Percentiles rank a stretch among this genome's conserved stretches.
Evolutionary conservation across 2,329 filamentous ascomycete species (phyloP).

Genomic region (Fusarium domesticum): DNA sequence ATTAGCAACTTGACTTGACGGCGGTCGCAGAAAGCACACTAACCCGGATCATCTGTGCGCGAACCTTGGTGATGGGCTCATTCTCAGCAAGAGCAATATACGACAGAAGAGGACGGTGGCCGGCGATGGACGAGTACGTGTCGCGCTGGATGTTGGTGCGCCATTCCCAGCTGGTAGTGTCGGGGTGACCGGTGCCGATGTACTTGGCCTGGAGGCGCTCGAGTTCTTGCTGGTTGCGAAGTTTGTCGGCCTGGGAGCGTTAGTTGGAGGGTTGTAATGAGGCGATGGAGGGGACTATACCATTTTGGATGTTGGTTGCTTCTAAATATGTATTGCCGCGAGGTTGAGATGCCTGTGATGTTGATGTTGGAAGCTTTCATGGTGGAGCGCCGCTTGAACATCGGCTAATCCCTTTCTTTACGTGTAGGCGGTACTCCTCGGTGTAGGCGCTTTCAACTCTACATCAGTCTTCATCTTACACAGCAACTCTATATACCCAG

Average conservation of each 20-base stretch:
- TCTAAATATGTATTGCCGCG: neutral
- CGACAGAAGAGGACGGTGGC: constrained; percentile 81
- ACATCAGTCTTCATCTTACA: too few species aligned
- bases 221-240: constrained; percentile 95
- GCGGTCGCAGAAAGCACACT: constrained; percentile 14
- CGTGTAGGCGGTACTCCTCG: too few species aligned
- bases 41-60: constrained; percentile 75
- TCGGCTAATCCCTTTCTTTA: neutral
- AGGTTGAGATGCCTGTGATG: neutral
- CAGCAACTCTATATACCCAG: too few species aligned
- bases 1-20: constrained; percentile 2
- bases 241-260: constrained; percentile 79
- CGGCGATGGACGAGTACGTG: constrained; percentile 83
- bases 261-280: neutral
- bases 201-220: constrained; percentile 95
- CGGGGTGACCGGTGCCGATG: constrained; percentile 91
- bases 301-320: constrained; percentile 21
- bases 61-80: constrained; percentile 75
- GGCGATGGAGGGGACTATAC: constrained; percentile 6
- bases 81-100: constrained; percentile 91
- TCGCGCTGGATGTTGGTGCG: constrained; percentile 93
- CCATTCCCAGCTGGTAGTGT: constrained; percentile 98
- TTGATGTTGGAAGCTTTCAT: neutral
- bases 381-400: neutral
- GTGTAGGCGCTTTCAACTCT: too few species aligned